Evolutionary conservation across 352 stramenopile genomes (phyloP), one percentile per base, ranked within the genome.

Genomic region (Globisporangium polare): DNA sequence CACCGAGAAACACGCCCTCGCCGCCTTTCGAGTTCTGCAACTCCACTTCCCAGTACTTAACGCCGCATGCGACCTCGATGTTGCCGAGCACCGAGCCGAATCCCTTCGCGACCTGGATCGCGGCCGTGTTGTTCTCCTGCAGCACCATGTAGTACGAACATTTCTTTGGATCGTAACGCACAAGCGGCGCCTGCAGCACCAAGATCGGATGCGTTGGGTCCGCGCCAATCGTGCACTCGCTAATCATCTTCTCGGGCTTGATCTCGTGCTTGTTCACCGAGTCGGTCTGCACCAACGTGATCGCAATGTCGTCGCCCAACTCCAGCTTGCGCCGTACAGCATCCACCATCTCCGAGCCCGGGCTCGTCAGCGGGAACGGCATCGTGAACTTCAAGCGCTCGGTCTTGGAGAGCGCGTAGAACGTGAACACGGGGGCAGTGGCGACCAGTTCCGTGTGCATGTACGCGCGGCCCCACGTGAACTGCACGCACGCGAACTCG

Each of bases 1-100:
- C 77, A 17, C 83, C 85, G 0, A 92, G 45, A 54, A 94, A 92
- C 33, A 94, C 75, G 24, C 85, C 85, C 41, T 92, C 81, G 15
- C 83, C 83, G 24, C 71, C 70, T 22, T 69, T 64, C 7, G 78
- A 64, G 26, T 66, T 80, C 20, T 83, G 53, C 18, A 94, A 55
- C 61, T 88, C 61, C 10, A 90, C 78, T 59, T 94, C 83, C 85
- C 85, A 94, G 68, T 94, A 94, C 69, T 92, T 92, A 59, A 92
- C 73, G 3, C 83, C 85, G 55, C 78, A 77, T 12, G 67, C 56
- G 13, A 91, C 66, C 26, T 86, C 72, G 10, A 63, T 73, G 39
- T 81, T 89, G 43, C 79, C 79, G 18, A 92, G 51, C 7, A 92
- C 74, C 0, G 80, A 86, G 6, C 78, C 81, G 57, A 77, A 85